Evolutionary conservation across 257 asterid genomes (phyloP).

Genomic region (Ophiorrhiza pumila): DNA sequence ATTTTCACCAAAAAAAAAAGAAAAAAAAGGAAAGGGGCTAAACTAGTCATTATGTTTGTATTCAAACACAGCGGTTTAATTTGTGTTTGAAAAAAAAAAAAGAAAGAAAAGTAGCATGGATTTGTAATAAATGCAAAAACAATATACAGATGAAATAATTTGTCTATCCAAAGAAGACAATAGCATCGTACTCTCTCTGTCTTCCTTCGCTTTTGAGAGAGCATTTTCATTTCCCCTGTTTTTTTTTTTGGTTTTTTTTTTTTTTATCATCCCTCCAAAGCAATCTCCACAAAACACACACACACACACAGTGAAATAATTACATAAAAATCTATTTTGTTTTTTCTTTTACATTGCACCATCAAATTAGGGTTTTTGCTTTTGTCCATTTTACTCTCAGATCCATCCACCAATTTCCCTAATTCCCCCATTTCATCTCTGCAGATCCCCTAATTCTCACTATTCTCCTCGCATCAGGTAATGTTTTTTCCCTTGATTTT

Average conservation of each 20-base stretch:
- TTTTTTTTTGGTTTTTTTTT: background rate
- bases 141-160: background rate
- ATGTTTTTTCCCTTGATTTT: background rate
- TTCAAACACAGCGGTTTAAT: conserved; percentile 3
- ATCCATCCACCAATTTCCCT: conserved; percentile 7
- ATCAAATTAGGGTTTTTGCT: conserved; percentile 21
- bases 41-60: background rate
- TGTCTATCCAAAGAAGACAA: background rate
- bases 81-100: background rate
- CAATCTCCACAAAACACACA: conserved; percentile 17
- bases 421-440: background rate
- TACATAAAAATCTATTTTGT: background rate
- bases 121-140: background rate
- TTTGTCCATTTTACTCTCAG: conserved; percentile 16
- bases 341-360: conserved; percentile 1
- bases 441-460: conserved; percentile 12
- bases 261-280: conserved; percentile 20
- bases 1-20: background rate
- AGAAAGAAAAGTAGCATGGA: no score
- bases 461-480: conserved; percentile 4
- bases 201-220: conserved; percentile 8
- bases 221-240: background rate
- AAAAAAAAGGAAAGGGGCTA: background rate
- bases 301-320: conserved; percentile 7
- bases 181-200: no score